Base-by-base conservation (phyloP, 2,329 filamentous ascomycete species). In the Scedosporium apiospermum region DNA sequence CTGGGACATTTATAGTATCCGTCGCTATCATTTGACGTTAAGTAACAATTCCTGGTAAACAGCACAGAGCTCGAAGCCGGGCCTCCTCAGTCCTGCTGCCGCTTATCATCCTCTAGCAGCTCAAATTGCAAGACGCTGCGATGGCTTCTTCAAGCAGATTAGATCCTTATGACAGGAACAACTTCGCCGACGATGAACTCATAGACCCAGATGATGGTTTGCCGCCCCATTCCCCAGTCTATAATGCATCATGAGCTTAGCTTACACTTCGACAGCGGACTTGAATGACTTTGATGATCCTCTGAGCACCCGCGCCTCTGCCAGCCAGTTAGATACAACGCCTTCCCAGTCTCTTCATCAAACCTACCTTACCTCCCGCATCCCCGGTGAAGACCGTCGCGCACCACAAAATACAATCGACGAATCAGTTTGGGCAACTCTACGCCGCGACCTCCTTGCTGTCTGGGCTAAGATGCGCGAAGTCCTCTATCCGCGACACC, bases 391-490 rank as follows among this genome's bases (percentile, higher is more conserved):
- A 75, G 95, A 99, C 78, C 89, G 95, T 62, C 85, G 89, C 66
- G 93, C 95, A 16, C 85, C 92, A 6, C 87, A 88, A 67, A 96
- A 96, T 77, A 99, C 95, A 57, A 96, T 99, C 74, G 95, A 99
- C 75, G 95, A 99, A 78, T 88, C 87, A 1, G 95, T 99, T 49
- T 99, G 95, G 95, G 91, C 93, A 53, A 99, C 95, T n/a, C 80
- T 99, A 65, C 91, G 90, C 61, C 88, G 95, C 68, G 95, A 99
- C 74, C 78, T 99, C 67, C 77, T 93, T 6, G 95, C 92, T 27
- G 91, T 98, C 42, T 98, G 95, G 93, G 90, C 91, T 77, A 99
- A 99, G 82, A 91, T 99, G 88, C 88, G 90, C 74, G 93, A 97
- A 80, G 95, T 99, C 46, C 85, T 99, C 65, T 99, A 91, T 76